Evolutionary conservation across 352 stramenopile genomes (phyloP).

Genomic region (Saprolegnia parasitica): DNA sequence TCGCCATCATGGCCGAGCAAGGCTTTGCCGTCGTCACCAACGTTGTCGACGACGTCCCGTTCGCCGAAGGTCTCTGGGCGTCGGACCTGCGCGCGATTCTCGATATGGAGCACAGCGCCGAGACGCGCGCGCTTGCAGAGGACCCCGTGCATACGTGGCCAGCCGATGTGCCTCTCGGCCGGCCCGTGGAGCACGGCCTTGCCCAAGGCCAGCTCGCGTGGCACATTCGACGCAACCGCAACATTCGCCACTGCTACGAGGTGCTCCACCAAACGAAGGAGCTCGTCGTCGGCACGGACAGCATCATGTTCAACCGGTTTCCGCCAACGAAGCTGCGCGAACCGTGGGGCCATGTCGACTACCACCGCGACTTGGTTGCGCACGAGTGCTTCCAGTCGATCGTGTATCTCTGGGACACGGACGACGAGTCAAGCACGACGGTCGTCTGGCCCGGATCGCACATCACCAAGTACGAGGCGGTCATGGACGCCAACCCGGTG

Average conservation of each 20-base stretch:
- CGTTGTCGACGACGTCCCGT: neutral
- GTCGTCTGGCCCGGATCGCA: conserved; percentile 2
- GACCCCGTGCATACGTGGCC: conserved; percentile 12
- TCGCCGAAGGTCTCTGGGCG: neutral
- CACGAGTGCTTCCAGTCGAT: conserved; percentile 15
- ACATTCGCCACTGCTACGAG: conserved; percentile 11
- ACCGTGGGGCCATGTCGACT: conserved; percentile 11
- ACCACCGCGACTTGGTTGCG: neutral
- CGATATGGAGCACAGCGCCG: neutral
- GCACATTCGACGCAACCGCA: neutral
- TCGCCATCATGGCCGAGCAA: neutral
- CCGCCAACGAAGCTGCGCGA: neutral
- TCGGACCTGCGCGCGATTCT: neutral
- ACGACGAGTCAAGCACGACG: conserved; percentile 4
- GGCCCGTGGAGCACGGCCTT: conserved; percentile 2
- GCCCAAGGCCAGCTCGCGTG: conserved; percentile 10
- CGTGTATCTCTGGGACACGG: conserved; percentile 10
- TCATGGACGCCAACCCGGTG: conserved; percentile 3
- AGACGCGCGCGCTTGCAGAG: neutral
- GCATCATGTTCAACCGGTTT: conserved; percentile 3
- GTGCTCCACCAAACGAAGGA: neutral
- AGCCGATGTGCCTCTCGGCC: neutral
- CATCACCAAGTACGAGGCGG: neutral
- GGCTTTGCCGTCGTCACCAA: conserved; percentile 13
- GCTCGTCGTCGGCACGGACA: neutral